phyloP scores from a whole-genome alignment of 306 rosid genomes.

The Castanea mollissima region DNA sequence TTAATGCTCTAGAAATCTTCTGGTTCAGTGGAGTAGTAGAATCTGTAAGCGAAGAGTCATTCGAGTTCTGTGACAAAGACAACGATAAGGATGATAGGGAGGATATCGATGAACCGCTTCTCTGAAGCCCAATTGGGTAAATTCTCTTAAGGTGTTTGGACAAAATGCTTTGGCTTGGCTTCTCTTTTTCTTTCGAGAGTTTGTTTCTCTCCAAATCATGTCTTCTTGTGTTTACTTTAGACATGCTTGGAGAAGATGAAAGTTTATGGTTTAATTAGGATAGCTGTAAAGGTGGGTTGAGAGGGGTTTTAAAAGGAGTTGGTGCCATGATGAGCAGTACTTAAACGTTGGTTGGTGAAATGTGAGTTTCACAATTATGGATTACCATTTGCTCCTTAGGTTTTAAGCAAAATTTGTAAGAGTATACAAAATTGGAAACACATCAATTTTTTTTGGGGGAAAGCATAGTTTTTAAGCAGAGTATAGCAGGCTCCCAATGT shows the following conservation, averaged over 20 bases:
- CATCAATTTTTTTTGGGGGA: not conserved
- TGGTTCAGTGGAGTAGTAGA: conserved; percentile 64
- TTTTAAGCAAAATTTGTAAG: conserved; percentile 59
- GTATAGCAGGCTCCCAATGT: too few relatives aligned
- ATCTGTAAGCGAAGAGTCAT: conserved; percentile 73
- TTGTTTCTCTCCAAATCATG: conserved; percentile 52
- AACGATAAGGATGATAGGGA: conserved; percentile 72
- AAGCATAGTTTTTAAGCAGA: too few relatives aligned
- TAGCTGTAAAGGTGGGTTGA: conserved; percentile 6
- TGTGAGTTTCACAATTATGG: conserved; percentile 62
- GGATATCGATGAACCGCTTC: conserved; percentile 59
- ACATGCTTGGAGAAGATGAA: conserved; percentile 39
- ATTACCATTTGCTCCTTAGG: conserved; percentile 46
- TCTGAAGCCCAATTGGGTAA: conserved; percentile 90
- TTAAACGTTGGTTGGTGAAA: conserved; percentile 61
- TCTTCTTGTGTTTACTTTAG: conserved; percentile 57
- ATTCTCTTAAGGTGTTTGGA: conserved; percentile 73
- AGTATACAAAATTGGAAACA: not conserved
- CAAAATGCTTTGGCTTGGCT: conserved; percentile 41
- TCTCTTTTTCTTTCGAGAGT: conserved; percentile 53
- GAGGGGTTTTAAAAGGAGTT: conserved; percentile 22
- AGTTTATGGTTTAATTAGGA: not conserved
- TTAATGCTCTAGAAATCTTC: conserved; percentile 69
- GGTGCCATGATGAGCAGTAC: not conserved
- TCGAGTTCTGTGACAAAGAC: conserved; percentile 87